phyloP scores from a whole-genome alignment of 2,329 filamentous ascomycete genomes.

The Scedosporium aurantiacum region DNA sequence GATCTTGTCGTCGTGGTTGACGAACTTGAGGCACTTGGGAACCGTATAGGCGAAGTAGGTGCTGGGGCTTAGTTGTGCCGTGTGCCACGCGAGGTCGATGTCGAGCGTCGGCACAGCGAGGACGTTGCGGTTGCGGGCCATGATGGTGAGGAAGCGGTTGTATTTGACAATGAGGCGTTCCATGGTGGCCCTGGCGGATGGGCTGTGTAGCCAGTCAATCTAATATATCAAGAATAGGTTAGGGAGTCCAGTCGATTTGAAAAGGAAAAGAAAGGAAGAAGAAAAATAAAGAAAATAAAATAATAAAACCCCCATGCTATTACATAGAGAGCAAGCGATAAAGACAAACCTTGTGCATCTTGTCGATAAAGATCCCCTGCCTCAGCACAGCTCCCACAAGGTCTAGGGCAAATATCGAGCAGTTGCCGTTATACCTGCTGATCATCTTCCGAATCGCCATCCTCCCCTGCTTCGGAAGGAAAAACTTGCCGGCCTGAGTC shows the following conservation, averaged over 20 bases:
- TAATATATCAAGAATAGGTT: slow-evolving; percentile 7
- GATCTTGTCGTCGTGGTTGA: slow-evolving; percentile 80
- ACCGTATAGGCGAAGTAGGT: slow-evolving; percentile 52
- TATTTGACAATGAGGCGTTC: slow-evolving; percentile 54
- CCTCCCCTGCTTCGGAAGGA: slow-evolving; percentile 17
- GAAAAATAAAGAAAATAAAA: neutral
- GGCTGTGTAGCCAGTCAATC: slow-evolving; percentile 70
- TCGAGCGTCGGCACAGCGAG: slow-evolving; percentile 61
- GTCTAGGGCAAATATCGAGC: slow-evolving; percentile 52
- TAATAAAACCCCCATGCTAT: too few relatives aligned
- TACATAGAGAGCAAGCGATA: neutral
- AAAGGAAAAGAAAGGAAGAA: neutral
- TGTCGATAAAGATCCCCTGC: slow-evolving; percentile 55
- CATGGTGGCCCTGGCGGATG: slow-evolving; percentile 53
- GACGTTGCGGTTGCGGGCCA: slow-evolving; percentile 32
- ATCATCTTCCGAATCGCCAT: slow-evolving; percentile 55
- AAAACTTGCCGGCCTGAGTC: slow-evolving; percentile 14
- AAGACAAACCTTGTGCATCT: slow-evolving; percentile 49
- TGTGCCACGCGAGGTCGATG: slow-evolving; percentile 70
- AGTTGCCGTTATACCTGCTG: slow-evolving; percentile 59
- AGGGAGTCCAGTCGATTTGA: neutral
- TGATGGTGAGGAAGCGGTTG: slow-evolving; percentile 49
- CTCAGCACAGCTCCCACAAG: slow-evolving; percentile 54
- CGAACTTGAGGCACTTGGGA: slow-evolving; percentile 39
- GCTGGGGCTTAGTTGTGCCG: slow-evolving; percentile 58